phyloP scores from a whole-genome alignment of 306 rosid species.

The Vicia faba region DNA sequence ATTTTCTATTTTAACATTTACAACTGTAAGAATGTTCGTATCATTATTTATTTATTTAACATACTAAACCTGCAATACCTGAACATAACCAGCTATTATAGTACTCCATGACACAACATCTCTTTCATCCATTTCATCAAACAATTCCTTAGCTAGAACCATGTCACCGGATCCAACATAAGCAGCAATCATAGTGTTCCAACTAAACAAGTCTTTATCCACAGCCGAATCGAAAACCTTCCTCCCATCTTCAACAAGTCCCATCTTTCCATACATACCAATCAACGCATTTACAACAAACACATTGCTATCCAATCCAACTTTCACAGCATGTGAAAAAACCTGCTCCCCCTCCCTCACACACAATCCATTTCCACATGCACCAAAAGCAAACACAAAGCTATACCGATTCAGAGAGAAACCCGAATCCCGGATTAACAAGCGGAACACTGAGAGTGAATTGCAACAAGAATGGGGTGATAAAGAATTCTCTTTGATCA shows the following conservation, averaged over 20 bases:
- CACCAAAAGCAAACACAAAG: constrained; percentile 58
- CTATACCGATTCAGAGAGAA: constrained; percentile 51
- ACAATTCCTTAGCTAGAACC: constrained; percentile 49
- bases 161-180: constrained; percentile 50
- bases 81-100: constrained; percentile 69
- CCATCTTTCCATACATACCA: constrained; percentile 62
- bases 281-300: constrained; percentile 65
- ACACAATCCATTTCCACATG: constrained; percentile 58
- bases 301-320: constrained; percentile 57
- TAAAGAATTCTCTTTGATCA: constrained; percentile 57
- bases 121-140: constrained; percentile 54
- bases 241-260: constrained; percentile 45
- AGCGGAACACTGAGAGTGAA: constrained; percentile 43
- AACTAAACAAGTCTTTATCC: constrained; percentile 58
- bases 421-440: constrained; percentile 31
- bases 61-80: constrained; percentile 49
- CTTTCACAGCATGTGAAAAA: constrained; percentile 50
- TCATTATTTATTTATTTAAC: not conserved
- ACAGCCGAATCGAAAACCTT: constrained; percentile 50
- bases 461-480: constrained; percentile 42
- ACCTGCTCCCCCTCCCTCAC: constrained; percentile 59
- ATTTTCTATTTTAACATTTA: too few species aligned
- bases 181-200: constrained; percentile 67
- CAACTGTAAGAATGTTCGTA: not conserved
- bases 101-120: constrained; percentile 76